Percentiles rank a stretch among this genome's conserved stretches.
phyloP scores from a whole-genome alignment of 2,329 filamentous ascomycete species.

The Coniella lustricola region DNA sequence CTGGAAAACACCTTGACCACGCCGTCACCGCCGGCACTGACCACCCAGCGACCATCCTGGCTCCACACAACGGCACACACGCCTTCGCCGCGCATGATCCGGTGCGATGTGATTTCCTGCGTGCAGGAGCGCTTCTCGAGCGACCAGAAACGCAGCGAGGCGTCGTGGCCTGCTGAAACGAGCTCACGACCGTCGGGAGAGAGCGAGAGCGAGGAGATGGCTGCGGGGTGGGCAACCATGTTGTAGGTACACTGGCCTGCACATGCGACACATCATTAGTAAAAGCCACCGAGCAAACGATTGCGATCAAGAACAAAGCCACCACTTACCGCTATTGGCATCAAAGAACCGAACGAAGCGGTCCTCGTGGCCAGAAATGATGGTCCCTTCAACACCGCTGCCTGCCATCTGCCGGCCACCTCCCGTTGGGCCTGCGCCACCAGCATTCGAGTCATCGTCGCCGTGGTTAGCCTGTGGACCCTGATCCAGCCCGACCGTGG shows the following conservation, averaged over 20 bases:
- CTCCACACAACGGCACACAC: constrained; percentile 95
- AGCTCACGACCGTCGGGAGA: constrained; percentile 91
- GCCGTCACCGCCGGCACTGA: constrained; percentile 89
- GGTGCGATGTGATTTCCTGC: constrained; percentile 88
- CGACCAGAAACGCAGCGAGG: constrained; percentile 92
- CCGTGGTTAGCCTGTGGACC: constrained; percentile 40
- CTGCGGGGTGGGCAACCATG: constrained; percentile 92
- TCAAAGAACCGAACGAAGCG: constrained; percentile 95
- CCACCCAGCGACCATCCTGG: constrained; percentile 87
- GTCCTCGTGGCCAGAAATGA: constrained; percentile 96
- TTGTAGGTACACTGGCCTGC: constrained; percentile 98
- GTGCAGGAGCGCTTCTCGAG: constrained; percentile 92
- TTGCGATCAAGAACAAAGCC: neutral
- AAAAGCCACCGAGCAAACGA: neutral
- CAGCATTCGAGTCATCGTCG: constrained; percentile 60
- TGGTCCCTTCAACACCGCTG: constrained; percentile 80
- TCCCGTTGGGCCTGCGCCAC: constrained; percentile 72
- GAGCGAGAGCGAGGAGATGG: constrained; percentile 85
- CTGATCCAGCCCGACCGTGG: constrained; percentile 75
- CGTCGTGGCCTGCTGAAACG: constrained; percentile 92
- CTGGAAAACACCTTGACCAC: constrained; percentile 85
- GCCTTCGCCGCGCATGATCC: constrained; percentile 91
- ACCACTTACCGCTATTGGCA: constrained; percentile 88
- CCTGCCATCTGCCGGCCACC: constrained; percentile 58
- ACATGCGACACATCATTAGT: constrained; percentile 14